Evolutionary conservation across 2,329 filamentous ascomycete genomes (phyloP).

Genomic region (Ophiostoma piceae): DNA sequence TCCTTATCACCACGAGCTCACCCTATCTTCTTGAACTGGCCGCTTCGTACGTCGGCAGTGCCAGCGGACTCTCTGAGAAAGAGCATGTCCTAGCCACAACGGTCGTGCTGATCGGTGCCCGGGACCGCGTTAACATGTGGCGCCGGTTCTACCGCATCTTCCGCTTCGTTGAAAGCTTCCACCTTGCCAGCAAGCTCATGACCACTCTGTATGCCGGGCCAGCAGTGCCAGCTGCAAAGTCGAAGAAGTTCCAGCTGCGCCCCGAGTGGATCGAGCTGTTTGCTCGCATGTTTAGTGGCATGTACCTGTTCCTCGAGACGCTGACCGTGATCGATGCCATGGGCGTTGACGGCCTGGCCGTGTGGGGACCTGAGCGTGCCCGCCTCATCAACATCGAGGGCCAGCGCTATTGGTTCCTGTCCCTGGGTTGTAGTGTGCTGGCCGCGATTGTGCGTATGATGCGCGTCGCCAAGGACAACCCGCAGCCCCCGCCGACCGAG

Average conservation of each 20-base stretch:
- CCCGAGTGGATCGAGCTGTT: conserved; percentile 48
- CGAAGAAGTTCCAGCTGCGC: neutral
- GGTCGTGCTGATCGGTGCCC: conserved; percentile 32
- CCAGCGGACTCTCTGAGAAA: neutral
- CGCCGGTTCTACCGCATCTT: conserved; percentile 64
- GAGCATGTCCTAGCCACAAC: conserved; percentile 28
- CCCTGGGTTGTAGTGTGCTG: conserved; percentile 49
- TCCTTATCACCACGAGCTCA: conserved; percentile 46
- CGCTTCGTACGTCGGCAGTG: neutral
- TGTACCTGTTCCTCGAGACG: conserved; percentile 64
- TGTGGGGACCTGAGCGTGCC: conserved; percentile 49
- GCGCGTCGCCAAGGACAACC: conserved; percentile 38
- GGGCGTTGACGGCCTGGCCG: conserved; percentile 40
- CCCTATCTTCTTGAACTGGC: conserved; percentile 39
- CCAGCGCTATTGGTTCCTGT: conserved; percentile 66
- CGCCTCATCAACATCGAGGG: conserved; percentile 51
- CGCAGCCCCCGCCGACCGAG: conserved; percentile 34
- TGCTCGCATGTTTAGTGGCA: conserved; percentile 55
- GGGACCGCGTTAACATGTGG: conserved; percentile 42
- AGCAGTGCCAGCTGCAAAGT: neutral
- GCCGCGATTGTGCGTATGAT: conserved; percentile 35
- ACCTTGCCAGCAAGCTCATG: conserved; percentile 35
- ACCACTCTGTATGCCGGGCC: neutral
- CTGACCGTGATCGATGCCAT: conserved; percentile 54
- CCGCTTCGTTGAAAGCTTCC: conserved; percentile 59